These are phyloP conservation scores for Xylaria sp. DNA, from an alignment of 2,329 filamentous ascomycete genomes.

Conservation along the genomic window DNA sequence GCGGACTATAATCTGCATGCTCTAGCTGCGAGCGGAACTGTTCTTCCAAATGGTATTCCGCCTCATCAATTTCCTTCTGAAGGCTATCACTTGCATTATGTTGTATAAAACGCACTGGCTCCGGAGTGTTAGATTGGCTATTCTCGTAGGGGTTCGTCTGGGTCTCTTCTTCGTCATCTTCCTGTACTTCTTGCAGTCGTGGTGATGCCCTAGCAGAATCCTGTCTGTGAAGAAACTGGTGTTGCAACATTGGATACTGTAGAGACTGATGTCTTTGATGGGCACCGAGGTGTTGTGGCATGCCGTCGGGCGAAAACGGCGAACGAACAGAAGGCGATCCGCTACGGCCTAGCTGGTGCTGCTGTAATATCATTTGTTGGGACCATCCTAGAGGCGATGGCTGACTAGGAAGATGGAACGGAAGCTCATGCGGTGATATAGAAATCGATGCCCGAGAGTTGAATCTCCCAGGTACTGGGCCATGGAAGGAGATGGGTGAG, in stretches of 20 bases:
- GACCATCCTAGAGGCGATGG: constrained; percentile 65
- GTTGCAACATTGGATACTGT: constrained; percentile 62
- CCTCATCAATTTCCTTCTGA: constrained; percentile 83
- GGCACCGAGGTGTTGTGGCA: constrained; percentile 49
- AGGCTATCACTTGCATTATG: constrained; percentile 79
- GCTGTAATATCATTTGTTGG: constrained; percentile 59
- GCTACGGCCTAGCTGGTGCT: constrained; percentile 58
- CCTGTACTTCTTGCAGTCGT: constrained; percentile 73
- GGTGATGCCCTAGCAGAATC: constrained; percentile 62
- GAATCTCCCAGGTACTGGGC: constrained; percentile 60
- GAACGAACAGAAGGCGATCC: constrained; percentile 71
- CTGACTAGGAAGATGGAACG: constrained; percentile 69
- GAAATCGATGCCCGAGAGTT: constrained; percentile 77
- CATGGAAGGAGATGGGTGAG: constrained; percentile 74
- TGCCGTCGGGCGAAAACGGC: constrained; percentile 62
- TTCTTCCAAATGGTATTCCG: constrained; percentile 83
- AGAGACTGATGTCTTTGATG: constrained; percentile 66
- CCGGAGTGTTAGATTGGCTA: constrained; percentile 60
- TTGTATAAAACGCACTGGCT: constrained; percentile 52
- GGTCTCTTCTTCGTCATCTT: constrained; percentile 72
- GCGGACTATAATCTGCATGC: constrained; percentile 76
- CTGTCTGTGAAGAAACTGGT: constrained; percentile 61
- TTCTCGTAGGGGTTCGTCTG: constrained; percentile 48
- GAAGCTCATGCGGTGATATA: constrained; percentile 66
- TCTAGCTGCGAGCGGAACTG: constrained; percentile 79